Percentiles rank a stretch among this genome's conserved stretches.
These are phyloP conservation scores for Elaeis oleifera DNA, from an alignment of 202 grass and related monocot species.

Conservation along the genomic window DNA sequence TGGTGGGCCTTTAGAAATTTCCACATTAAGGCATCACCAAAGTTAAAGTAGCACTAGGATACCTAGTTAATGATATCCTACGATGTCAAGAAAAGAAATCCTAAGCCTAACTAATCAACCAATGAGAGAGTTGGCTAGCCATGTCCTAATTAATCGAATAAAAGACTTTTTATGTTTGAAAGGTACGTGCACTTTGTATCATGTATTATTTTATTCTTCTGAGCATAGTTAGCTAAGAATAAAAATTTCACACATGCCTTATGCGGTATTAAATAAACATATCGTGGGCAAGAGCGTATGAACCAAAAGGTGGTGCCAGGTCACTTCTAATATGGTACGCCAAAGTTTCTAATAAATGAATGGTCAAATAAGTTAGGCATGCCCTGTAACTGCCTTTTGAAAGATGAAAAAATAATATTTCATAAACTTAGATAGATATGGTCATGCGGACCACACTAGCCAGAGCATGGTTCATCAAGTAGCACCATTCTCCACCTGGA, in stretches of 20 bases:
- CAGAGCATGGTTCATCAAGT: no score
- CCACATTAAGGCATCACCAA: no score
- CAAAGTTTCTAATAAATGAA: background rate
- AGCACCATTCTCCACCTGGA: no score
- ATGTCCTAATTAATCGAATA: slow-evolving; percentile 5
- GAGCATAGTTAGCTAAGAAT: background rate
- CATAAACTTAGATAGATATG: no score
- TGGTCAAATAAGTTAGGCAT: background rate
- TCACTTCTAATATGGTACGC: slow-evolving; percentile 8
- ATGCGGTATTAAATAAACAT: slow-evolving; percentile 10
- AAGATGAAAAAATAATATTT: background rate
- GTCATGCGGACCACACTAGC: no score
- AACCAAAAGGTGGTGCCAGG: background rate
- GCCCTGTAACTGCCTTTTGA: background rate
- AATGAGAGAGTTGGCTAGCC: background rate
- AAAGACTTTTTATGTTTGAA: background rate
- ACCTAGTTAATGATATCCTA: no score
- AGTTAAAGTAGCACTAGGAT: no score
- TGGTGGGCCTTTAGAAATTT: no score
- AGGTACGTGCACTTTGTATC: slow-evolving; percentile 1
- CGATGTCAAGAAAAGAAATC: no score
- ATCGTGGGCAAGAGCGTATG: background rate
- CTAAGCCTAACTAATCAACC: background rate
- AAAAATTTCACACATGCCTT: slow-evolving; percentile 6
- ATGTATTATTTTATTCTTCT: background rate